Percentiles rank a stretch among this genome's conserved stretches.
Evolutionary conservation across 2,329 filamentous ascomycete species (phyloP).

Genomic region (Calycina herbarum): DNA sequence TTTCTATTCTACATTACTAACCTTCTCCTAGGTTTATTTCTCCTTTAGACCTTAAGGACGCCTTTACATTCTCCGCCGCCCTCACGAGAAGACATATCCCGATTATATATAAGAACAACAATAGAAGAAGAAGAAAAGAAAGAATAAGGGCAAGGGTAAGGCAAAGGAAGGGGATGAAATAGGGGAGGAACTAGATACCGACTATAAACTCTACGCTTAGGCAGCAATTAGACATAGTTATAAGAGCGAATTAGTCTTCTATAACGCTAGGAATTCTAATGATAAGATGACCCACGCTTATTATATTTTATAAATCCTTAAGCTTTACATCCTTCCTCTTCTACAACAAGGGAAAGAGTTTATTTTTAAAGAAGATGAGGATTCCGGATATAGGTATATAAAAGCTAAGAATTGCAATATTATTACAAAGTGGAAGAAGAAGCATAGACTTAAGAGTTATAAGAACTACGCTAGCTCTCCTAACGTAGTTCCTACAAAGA

Average conservation of each 20-base stretch:
- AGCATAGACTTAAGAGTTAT: no score
- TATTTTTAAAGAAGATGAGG: conserved; percentile 15
- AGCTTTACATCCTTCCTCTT: conserved; percentile 8
- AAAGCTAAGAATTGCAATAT: background rate
- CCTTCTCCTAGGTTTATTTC: background rate
- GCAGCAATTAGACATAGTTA: conserved; percentile 4
- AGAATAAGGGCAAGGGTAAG: background rate
- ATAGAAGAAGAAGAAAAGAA: background rate
- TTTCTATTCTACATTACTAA: no score
- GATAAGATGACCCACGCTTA: background rate
- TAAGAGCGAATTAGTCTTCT: background rate
- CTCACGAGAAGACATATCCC: no score
- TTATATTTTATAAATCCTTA: background rate
- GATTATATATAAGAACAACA: background rate
- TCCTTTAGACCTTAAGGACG: background rate
- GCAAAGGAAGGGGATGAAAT: background rate
- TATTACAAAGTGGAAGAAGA: no score
- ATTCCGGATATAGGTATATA: conserved; percentile 15
- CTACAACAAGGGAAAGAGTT: conserved; percentile 8
- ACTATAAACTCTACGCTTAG: conserved; percentile 4
- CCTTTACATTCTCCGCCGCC: background rate
- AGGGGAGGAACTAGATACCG: background rate
- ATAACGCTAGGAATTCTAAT: background rate
- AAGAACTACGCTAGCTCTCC: no score
- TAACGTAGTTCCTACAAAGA: no score